Percentiles rank a stretch among this genome's conserved stretches.
phyloP scores from a whole-genome alignment of 768 basidiomycete species.

The Pleurotus giganteus region DNA sequence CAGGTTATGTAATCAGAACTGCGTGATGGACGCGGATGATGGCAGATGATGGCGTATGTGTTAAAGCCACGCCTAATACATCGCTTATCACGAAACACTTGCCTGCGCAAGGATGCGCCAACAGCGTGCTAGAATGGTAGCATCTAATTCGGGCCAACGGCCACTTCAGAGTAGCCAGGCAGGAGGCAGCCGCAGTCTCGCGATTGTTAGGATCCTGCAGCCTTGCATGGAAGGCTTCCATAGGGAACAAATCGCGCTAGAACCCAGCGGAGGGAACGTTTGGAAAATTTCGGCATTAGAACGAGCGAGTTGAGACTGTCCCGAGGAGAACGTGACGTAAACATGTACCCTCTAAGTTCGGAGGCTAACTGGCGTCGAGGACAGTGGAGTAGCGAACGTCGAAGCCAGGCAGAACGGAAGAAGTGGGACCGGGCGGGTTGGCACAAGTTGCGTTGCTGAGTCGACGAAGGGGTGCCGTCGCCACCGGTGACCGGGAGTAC shows the following conservation, averaged over 20 bases:
- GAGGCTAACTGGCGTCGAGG: neutral
- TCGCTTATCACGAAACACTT: neutral
- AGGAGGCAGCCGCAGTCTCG: neutral
- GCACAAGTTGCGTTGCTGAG: too few relatives aligned
- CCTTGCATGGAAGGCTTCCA: neutral
- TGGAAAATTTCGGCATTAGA: neutral
- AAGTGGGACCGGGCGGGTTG: neutral
- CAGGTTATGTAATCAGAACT: neutral
- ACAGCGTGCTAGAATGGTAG: too few relatives aligned
- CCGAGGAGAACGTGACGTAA: neutral
- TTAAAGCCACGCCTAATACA: neutral
- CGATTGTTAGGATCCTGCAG: neutral
- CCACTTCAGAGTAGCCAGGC: neutral
- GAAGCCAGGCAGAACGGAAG: neutral
- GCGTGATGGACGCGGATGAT: neutral
- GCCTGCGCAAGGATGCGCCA: neutral
- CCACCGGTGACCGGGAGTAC: too few relatives aligned
- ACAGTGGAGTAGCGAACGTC: neutral
- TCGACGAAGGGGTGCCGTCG: too few relatives aligned
- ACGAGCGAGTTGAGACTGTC: neutral
- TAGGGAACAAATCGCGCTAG: conserved; percentile 4
- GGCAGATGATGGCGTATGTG: neutral
- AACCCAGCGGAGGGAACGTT: conserved; percentile 2
- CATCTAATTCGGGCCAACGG: too few relatives aligned
- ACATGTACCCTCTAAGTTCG: neutral